Conservation (phyloP, 805 yeast genomes). For the Wickerhamiella dianesei region DNA sequence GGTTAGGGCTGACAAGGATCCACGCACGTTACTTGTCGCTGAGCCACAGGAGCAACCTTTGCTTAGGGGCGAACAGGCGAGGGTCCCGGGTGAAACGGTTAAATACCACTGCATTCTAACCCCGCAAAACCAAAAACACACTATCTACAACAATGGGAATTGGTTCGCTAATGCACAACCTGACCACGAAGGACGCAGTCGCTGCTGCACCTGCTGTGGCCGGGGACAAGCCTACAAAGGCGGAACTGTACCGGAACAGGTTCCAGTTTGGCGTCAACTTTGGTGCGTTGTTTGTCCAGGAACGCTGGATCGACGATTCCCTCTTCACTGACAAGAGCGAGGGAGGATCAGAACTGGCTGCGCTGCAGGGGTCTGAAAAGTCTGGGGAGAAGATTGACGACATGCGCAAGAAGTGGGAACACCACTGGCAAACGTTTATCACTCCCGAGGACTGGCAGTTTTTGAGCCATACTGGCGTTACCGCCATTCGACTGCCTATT, state of each 20-base stretch:
- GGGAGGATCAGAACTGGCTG: slow-evolving; percentile 57
- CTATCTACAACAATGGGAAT: slow-evolving; percentile 20
- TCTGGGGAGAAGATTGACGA: slow-evolving; percentile 36
- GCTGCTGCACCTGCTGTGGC: slow-evolving; percentile 22
- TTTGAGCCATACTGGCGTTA: slow-evolving; percentile 54
- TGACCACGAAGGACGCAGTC: slow-evolving; percentile 15
- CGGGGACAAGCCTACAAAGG: slow-evolving; percentile 25
- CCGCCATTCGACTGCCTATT: slow-evolving; percentile 70
- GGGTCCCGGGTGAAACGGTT: background rate
- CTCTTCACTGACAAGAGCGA: slow-evolving; percentile 43
- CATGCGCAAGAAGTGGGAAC: slow-evolving; percentile 38
- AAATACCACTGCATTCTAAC: background rate
- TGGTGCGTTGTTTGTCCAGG: slow-evolving; percentile 69
- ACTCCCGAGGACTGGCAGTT: slow-evolving; percentile 68
- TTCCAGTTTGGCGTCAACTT: slow-evolving; percentile 72
- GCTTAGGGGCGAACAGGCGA: background rate
- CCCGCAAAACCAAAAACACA: no score
- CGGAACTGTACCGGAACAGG: slow-evolving; percentile 24
- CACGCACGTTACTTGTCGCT: no score
- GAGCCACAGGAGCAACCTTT: no score
- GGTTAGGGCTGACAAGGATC: no score
- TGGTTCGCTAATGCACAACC: slow-evolving; percentile 16
- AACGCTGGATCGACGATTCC: slow-evolving; percentile 60
- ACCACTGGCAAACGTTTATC: slow-evolving; percentile 54
- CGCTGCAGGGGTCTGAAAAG: slow-evolving; percentile 38